Conservation (phyloP, 306 rosid species). For the Cucurbita moschata region DNA sequence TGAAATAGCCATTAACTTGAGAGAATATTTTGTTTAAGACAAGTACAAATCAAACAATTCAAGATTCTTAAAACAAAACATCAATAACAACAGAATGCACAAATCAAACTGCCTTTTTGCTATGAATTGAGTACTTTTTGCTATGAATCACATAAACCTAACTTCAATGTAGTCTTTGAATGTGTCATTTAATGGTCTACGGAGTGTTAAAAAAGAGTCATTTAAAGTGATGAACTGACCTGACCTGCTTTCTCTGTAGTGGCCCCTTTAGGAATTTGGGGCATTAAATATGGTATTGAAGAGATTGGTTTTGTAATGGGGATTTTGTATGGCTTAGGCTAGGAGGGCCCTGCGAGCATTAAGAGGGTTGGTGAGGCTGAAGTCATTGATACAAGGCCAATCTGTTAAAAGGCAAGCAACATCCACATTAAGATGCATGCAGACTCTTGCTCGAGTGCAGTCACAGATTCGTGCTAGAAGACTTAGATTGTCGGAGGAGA, state of each 20-base stretch:
- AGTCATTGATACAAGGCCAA: slow-evolving; percentile 54
- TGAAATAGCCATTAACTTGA: neutral
- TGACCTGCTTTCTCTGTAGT: neutral
- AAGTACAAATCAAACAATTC: too few relatives aligned
- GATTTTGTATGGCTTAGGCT: slow-evolving; percentile 30
- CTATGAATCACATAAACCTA: neutral
- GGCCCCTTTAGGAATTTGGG: neutral
- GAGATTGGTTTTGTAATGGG: neutral
- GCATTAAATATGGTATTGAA: neutral
- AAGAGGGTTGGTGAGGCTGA: slow-evolving; percentile 80
- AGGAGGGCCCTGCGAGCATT: slow-evolving; percentile 57
- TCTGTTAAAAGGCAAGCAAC: slow-evolving; percentile 71
- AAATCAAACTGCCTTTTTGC: neutral
- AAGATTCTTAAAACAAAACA: neutral
- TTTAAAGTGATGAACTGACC: neutral
- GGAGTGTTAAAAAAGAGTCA: neutral
- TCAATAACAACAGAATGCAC: neutral
- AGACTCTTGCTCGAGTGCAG: slow-evolving; percentile 67
- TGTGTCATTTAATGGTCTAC: neutral
- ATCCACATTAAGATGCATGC: slow-evolving; percentile 73
- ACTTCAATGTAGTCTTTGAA: neutral
- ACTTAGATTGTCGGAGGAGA: slow-evolving; percentile 70
- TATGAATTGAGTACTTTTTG: neutral
- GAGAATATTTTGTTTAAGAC: neutral
- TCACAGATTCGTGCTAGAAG: slow-evolving; percentile 66